Evolutionary conservation across 495 filamentous ascomycete species (phyloP).

Genomic region (Rusavskia elegans): DNA sequence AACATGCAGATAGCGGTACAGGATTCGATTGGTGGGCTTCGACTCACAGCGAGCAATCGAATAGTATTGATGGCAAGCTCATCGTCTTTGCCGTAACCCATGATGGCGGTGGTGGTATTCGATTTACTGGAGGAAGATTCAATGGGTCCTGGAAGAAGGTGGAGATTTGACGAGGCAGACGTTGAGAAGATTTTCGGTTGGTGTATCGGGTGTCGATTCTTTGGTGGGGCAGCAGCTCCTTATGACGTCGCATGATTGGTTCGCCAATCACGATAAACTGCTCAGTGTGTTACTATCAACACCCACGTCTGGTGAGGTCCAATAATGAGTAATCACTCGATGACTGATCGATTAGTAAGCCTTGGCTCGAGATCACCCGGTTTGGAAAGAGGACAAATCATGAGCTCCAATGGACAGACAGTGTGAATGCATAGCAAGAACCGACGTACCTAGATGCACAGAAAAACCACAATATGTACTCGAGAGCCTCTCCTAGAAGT

Average conservation of each 20-base stretch:
- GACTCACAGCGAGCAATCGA: constrained; percentile 79
- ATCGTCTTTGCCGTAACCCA: constrained; percentile 79
- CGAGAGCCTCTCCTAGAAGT: no score
- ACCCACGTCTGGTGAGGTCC: no score
- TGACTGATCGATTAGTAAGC: no score
- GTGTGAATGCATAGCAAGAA: no score
- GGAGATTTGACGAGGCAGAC: background rate
- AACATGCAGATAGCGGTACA: background rate
- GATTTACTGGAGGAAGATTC: background rate
- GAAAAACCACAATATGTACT: no score
- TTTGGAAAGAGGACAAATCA: no score
- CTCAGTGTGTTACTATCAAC: background rate
- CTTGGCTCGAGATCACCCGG: no score
- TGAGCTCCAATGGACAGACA: no score
- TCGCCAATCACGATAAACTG: background rate
- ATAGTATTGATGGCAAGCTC: constrained; percentile 94
- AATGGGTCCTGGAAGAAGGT: background rate
- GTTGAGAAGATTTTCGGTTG: background rate
- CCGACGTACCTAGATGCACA: no score
- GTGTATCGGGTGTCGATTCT: background rate
- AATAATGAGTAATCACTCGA: no score
- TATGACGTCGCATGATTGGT: background rate
- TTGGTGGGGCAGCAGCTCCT: background rate
- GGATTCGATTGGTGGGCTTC: background rate
- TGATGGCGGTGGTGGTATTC: constrained; percentile 29